Conservation (phyloP, 2,329 filamentous ascomycete species). For the Malbranchea zuffiana region DNA sequence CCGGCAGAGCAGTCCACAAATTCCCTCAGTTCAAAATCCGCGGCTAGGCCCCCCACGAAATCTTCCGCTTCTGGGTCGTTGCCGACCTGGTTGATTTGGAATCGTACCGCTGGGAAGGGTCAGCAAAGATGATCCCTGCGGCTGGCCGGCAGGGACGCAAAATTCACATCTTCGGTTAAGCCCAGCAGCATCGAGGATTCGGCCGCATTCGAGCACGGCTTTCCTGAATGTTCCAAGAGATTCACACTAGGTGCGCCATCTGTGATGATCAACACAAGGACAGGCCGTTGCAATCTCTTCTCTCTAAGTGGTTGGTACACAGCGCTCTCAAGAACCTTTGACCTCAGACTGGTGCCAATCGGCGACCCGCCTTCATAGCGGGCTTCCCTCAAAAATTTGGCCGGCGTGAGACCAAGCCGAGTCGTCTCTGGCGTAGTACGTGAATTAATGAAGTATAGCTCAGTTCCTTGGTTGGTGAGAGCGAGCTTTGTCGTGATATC, state of each 20-base stretch:
- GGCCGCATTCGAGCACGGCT: conserved; percentile 1
- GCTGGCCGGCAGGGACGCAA: no score
- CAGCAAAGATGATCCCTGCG: no score
- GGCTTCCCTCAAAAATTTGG: background rate
- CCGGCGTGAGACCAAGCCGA: background rate
- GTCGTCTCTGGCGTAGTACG: background rate
- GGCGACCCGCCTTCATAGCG: background rate
- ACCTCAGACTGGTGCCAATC: background rate
- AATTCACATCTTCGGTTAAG: background rate
- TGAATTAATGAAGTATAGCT: background rate
- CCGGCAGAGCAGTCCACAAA: background rate
- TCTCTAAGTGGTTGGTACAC: background rate
- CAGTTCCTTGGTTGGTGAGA: background rate
- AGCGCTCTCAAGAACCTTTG: background rate
- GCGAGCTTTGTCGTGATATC: background rate
- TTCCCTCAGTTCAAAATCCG: background rate
- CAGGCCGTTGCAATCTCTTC: background rate
- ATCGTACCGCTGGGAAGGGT: background rate
- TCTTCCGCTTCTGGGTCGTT: background rate
- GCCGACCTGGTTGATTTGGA: conserved; percentile 1
- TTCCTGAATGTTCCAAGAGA: background rate
- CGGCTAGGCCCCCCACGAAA: background rate
- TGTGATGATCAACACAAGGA: conserved; percentile 2
- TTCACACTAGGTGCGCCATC: background rate
- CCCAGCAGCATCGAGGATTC: background rate